phyloP scores from a whole-genome alignment of 139 green algal species.

The Closterium sp. region DNA sequence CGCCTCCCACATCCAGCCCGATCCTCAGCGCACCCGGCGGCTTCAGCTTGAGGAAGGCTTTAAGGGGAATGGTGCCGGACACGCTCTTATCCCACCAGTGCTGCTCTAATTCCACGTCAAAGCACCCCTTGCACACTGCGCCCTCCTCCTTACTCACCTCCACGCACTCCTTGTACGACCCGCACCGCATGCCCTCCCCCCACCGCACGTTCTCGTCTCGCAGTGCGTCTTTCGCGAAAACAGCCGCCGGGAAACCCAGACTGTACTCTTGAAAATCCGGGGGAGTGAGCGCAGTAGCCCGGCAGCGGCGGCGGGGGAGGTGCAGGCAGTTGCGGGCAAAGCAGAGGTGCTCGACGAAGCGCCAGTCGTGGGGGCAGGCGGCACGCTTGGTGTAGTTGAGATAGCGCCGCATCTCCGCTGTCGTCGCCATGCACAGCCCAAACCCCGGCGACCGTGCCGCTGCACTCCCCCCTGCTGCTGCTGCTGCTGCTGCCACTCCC shows the following conservation, averaged over 20 bases:
- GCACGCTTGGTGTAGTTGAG: slow-evolving; percentile 1
- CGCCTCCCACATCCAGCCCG: slow-evolving; percentile 19
- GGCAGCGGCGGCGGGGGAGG: background rate
- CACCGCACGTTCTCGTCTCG: background rate
- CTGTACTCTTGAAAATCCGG: background rate
- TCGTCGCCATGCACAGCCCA: background rate
- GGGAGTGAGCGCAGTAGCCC: background rate
- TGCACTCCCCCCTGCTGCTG: background rate
- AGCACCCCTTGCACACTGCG: background rate
- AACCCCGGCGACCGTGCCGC: background rate
- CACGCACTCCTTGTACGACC: background rate
- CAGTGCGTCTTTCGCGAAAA: background rate
- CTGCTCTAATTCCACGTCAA: background rate
- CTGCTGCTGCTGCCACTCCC: background rate
- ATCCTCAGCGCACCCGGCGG: background rate
- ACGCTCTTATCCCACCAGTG: background rate
- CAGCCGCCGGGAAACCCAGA: background rate
- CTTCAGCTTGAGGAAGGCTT: background rate
- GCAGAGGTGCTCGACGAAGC: background rate
- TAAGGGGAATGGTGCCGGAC: background rate
- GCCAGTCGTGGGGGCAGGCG: slow-evolving; percentile 3
- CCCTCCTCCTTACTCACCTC: background rate
- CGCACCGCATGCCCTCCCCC: background rate
- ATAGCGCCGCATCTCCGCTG: background rate
- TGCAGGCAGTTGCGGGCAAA: background rate